Evolutionary conservation across 768 basidiomycete species (phyloP).

Genomic region (Tylopilus felleus): DNA sequence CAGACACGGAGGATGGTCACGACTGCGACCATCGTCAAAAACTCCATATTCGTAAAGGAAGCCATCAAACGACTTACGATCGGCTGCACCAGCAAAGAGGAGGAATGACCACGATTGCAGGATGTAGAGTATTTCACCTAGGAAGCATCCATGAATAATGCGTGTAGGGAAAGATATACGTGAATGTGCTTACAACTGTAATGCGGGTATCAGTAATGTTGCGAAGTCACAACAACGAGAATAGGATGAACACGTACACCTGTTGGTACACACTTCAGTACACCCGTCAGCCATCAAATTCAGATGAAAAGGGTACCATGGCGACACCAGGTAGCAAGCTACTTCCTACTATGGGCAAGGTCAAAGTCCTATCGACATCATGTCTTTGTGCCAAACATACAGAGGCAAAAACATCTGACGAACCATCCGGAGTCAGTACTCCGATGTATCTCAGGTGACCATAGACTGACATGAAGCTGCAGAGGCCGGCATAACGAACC

Average conservation of each 20-base stretch:
- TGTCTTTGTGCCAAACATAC: not conserved
- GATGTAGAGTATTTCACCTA: not conserved
- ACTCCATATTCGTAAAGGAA: not conserved
- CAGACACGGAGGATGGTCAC: not conserved
- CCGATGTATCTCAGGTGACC: too few relatives aligned
- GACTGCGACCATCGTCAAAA: not conserved
- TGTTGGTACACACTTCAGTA: not conserved
- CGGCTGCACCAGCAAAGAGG: conserved; percentile 1
- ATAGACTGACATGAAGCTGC: not conserved
- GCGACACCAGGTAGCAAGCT: conserved; percentile 6
- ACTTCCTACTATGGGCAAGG: not conserved
- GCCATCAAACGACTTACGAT: not conserved
- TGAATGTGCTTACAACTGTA: conserved; percentile 2
- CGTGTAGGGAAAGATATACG: too few relatives aligned
- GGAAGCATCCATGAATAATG: not conserved
- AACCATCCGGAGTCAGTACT: not conserved
- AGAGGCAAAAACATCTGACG: not conserved
- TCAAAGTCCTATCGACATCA: not conserved
- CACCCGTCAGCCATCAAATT: too few relatives aligned
- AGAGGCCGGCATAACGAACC: conserved; percentile 9
- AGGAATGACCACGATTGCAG: not conserved
- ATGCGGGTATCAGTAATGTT: not conserved
- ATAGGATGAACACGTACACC: conserved; percentile 1
- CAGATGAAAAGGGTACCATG: not conserved
- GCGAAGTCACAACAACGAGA: not conserved